A percentile compares a stretch with the other conserved stretches of the same genome.
Evolutionary conservation across 768 basidiomycete species (phyloP).

Genomic region (Lactifluus subvellereus): DNA sequence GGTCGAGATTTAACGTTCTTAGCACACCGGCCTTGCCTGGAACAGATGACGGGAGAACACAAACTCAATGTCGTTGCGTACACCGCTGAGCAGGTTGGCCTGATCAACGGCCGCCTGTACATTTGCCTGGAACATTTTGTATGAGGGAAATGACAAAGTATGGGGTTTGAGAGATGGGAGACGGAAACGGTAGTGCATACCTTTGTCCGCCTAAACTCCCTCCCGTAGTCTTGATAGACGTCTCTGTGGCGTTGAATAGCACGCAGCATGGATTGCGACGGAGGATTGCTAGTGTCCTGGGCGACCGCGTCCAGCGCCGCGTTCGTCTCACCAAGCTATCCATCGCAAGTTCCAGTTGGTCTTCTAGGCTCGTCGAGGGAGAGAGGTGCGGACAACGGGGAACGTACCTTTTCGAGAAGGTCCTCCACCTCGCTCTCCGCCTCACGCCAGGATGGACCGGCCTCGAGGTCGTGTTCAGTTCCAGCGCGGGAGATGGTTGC

Average conservation of each 20-base stretch:
- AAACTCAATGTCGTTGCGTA: conserved; percentile 94
- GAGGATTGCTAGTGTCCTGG: conserved; percentile 56
- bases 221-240: conserved; percentile 78
- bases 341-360: conserved; percentile 23
- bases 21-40: background rate
- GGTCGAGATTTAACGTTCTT: background rate
- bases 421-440: conserved; percentile 85
- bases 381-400: background rate
- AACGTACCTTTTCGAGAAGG: conserved; percentile 70
- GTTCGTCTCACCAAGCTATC: conserved; percentile 80
- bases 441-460: conserved; percentile 70
- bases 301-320: conserved; percentile 69
- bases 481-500: conserved; percentile 50
- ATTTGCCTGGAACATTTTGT: conserved; percentile 48
- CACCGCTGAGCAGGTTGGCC: conserved; percentile 81
- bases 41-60: conserved; percentile 26
- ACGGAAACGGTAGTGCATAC: conserved; percentile 34
- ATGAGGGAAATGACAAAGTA: background rate
- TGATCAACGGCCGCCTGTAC: conserved; percentile 79
- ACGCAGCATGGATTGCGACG: conserved; percentile 81
- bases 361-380: conserved; percentile 6
- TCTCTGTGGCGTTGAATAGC: conserved; percentile 89
- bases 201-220: conserved; percentile 84
- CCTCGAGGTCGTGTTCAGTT: conserved; percentile 48
- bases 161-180: background rate